Evolutionary conservation across 768 basidiomycete genomes (phyloP).

Genomic region (Termitomyces sp.): DNA sequence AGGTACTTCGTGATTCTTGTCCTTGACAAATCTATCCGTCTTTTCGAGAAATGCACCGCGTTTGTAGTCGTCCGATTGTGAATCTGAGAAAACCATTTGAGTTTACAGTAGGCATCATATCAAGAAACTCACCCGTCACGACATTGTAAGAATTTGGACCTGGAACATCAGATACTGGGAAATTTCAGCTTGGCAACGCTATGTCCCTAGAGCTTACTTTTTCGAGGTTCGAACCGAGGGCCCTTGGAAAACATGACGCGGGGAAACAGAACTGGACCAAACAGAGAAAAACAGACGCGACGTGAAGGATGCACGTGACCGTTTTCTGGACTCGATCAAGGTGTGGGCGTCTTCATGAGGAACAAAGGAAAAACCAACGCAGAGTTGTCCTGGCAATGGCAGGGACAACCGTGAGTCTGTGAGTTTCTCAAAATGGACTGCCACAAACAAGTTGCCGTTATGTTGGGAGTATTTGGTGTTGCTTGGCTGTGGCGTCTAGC

Average conservation of each 20-base stretch:
- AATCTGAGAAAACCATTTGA: conserved; percentile 25
- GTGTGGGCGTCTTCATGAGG: too few species aligned
- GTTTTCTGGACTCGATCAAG: background rate
- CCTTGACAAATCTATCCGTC: conserved; percentile 45
- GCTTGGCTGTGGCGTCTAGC: conserved; percentile 10
- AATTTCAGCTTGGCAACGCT: too few species aligned
- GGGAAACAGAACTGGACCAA: conserved; percentile 8
- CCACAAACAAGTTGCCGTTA: background rate
- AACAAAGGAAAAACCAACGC: too few species aligned
- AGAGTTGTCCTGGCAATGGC: too few species aligned
- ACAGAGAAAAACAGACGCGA: conserved; percentile 14
- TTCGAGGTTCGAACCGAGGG: conserved; percentile 39
- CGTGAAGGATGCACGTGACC: conserved; percentile 14
- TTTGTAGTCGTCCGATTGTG: conserved; percentile 49
- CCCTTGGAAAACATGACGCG: conserved; percentile 45
- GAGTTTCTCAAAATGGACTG: too few species aligned
- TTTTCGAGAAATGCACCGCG: conserved; percentile 59
- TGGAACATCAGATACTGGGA: conserved; percentile 45
- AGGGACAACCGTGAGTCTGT: too few species aligned
- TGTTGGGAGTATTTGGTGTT: conserved; percentile 1
- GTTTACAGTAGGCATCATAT: background rate
- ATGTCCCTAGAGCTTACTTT: conserved; percentile 23
- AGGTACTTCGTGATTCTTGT: conserved; percentile 36
- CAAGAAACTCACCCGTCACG: conserved; percentile 29
- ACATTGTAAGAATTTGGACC: conserved; percentile 49